phyloP scores from a whole-genome alignment of 192 early-diverging fungal genomes.

The Podila clonocystis region DNA sequence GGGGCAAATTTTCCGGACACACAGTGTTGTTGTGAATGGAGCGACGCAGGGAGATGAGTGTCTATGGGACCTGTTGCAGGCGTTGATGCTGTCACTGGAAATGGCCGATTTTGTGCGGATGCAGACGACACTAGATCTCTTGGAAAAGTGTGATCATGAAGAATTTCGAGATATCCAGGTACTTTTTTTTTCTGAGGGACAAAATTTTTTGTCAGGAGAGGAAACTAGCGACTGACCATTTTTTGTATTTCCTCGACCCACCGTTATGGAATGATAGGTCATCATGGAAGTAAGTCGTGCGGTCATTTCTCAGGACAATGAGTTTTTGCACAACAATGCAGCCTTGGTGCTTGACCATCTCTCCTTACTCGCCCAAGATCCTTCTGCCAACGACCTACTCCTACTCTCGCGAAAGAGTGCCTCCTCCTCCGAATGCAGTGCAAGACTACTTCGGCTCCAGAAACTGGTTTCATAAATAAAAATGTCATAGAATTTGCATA shows the following conservation, averaged over 20 bases:
- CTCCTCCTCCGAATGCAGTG: neutral
- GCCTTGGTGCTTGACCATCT: slow-evolving; percentile 19
- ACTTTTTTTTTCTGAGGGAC: neutral
- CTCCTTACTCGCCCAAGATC: slow-evolving; percentile 9
- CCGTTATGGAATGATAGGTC: neutral
- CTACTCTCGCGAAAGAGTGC: neutral
- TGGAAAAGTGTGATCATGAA: neutral
- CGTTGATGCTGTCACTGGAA: slow-evolving; percentile 33
- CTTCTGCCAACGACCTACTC: neutral
- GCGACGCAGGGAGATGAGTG: neutral
- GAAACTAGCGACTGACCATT: neutral
- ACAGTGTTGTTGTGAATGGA: neutral
- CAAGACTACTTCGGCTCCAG: neutral
- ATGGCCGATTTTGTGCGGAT: slow-evolving; percentile 43
- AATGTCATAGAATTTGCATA: neutral
- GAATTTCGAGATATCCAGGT: slow-evolving; percentile 25
- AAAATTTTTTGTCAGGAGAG: no score
- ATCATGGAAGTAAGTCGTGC: slow-evolving; percentile 19
- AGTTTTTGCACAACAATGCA: slow-evolving; percentile 20
- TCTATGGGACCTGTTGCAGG: slow-evolving; percentile 38
- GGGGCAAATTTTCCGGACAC: slow-evolving; percentile 1
- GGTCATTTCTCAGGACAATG: slow-evolving; percentile 44
- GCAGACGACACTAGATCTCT: slow-evolving; percentile 1
- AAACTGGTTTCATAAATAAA: neutral
- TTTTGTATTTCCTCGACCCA: neutral